phyloP scores from a whole-genome alignment of 2,329 filamentous ascomycete genomes.

The Aspergillus brunneoviolaceus region DNA sequence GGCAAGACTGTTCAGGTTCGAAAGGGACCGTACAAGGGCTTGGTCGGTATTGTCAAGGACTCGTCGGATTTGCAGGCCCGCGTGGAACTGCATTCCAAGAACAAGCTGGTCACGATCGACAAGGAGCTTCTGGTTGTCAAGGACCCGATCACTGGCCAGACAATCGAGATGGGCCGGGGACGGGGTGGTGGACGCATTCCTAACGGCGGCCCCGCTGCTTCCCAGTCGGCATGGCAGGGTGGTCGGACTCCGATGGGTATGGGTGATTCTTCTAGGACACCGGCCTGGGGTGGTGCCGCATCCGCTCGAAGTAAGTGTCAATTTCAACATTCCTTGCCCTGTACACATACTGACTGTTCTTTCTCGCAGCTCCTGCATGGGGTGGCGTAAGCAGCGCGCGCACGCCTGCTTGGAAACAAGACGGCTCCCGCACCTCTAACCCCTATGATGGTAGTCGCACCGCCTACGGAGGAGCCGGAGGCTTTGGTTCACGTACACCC shows the following conservation, averaged over 20 bases:
- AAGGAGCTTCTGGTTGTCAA: conserved; percentile 83
- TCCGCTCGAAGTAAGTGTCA: conserved; percentile 60
- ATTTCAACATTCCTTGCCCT: too few relatives aligned
- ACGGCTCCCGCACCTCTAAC: conserved; percentile 53
- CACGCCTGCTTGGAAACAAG: conserved; percentile 58
- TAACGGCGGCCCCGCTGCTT: conserved; percentile 48
- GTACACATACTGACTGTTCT: conserved; percentile 22
- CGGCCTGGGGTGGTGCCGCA: conserved; percentile 65
- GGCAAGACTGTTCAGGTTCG: conserved; percentile 89
- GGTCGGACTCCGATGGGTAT: conserved; percentile 68
- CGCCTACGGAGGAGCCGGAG: conserved; percentile 66
- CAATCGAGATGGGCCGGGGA: conserved; percentile 67
- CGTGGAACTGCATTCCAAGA: conserved; percentile 91
- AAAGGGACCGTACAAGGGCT: conserved; percentile 85
- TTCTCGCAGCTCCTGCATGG: conserved; percentile 42
- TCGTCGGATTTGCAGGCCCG: conserved; percentile 82
- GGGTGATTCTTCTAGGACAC: conserved; percentile 66
- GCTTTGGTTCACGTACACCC: conserved; percentile 62
- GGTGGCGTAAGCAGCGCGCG: conserved; percentile 46
- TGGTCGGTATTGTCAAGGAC: conserved; percentile 94
- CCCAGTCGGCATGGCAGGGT: conserved; percentile 59
- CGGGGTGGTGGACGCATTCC: conserved; percentile 46
- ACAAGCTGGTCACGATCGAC: conserved; percentile 81
- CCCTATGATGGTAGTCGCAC: conserved; percentile 72
- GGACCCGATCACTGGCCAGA: conserved; percentile 72